Conservation (phyloP, 1,284 basidiomycete genomes). For the Ustilago nuda region DNA sequence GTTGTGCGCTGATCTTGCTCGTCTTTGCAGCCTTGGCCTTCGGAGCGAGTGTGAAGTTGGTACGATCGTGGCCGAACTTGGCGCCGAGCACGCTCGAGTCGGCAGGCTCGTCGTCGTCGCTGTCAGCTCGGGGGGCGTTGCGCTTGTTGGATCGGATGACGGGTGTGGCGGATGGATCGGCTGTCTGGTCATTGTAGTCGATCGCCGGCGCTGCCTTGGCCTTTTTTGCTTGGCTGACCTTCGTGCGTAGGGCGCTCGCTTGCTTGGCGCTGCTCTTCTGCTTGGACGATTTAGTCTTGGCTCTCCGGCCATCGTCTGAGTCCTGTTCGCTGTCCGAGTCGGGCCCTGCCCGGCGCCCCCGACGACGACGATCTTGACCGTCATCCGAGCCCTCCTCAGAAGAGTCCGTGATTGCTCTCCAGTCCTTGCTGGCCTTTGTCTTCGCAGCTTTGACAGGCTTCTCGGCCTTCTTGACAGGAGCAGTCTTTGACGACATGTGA, state of each 20-base stretch:
- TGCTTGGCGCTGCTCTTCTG: conserved; percentile 12
- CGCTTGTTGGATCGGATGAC: conserved; percentile 42
- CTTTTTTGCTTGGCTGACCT: conserved; percentile 9
- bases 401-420: conserved; percentile 48
- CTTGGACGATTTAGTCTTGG: conserved; percentile 17
- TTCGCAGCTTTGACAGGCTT: conserved; percentile 21
- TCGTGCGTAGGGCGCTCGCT: conserved; percentile 1
- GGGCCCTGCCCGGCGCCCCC: not conserved
- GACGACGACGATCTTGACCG: not conserved
- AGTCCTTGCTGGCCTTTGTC: conserved; percentile 31
- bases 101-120: conserved; percentile 18
- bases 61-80: conserved; percentile 42
- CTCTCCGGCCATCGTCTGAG: conserved; percentile 16
- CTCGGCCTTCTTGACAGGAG: conserved; percentile 14
- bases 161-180: conserved; percentile 47
- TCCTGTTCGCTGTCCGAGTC: conserved; percentile 13
- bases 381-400: conserved; percentile 34
- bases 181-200: conserved; percentile 44
- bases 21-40: conserved; percentile 7
- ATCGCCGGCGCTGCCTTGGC: conserved; percentile 22
- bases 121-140: conserved; percentile 4
- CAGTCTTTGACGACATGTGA: conserved; percentile 25
- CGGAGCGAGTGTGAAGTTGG: conserved; percentile 17
- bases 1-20: not conserved
- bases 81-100: conserved; percentile 31